A percentile compares a stretch with the other conserved stretches of the same genome.
Conservation (phyloP, 345 rosid genomes). For the Mangifera indica region DNA sequence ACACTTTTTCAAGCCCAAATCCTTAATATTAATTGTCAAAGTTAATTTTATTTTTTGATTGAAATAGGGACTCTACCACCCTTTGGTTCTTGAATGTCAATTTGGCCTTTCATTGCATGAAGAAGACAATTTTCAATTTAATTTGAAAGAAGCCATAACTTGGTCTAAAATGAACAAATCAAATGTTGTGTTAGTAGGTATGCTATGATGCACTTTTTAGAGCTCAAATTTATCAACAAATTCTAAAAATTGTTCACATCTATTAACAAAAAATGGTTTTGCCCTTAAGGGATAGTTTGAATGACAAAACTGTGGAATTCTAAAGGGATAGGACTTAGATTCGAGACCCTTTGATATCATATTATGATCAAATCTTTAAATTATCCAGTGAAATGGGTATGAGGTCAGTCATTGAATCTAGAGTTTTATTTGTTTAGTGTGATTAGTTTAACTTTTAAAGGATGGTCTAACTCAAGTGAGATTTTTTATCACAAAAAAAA, state of each 20-base stretch:
- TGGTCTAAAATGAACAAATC: slow-evolving; percentile 1
- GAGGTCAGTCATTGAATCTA: too few species aligned
- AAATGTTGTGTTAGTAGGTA: background rate
- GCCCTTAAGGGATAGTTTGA: too few species aligned
- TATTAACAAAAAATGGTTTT: background rate
- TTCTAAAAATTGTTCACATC: background rate
- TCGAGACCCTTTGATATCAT: too few species aligned
- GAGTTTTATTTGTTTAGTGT: too few species aligned
- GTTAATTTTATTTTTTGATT: background rate
- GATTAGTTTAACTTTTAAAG: too few species aligned
- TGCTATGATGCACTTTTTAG: background rate
- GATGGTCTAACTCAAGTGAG: too few species aligned
- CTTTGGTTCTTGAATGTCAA: slow-evolving; percentile 1
- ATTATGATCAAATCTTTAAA: too few species aligned
- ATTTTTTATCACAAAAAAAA: too few species aligned
- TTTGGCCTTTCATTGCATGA: background rate
- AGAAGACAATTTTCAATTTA: background rate
- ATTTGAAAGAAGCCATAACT: slow-evolving; percentile 14
- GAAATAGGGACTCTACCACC: too few species aligned
- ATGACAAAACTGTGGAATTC: too few species aligned
- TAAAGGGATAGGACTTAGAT: too few species aligned
- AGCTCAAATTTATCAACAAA: background rate
- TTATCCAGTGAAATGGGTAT: too few species aligned
- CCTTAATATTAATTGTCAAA: background rate
- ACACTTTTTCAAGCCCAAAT: background rate